Evolutionary conservation across 75 land plant genomes (phyloP).

Genomic region (Ceratopteris richardii): DNA sequence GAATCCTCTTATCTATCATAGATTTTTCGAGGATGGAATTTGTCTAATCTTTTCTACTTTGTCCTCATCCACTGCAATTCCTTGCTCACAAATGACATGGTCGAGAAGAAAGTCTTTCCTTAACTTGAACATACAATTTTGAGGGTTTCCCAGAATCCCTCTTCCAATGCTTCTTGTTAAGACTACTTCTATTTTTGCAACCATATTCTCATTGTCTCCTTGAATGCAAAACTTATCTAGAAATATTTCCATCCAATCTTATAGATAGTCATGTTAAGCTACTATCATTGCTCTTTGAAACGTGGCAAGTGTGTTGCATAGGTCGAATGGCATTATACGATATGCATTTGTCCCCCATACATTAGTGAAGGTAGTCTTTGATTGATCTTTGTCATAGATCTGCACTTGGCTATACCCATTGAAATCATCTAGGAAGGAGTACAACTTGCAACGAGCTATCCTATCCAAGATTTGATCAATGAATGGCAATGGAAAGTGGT

Average conservation of each 20-base stretch:
- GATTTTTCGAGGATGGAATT: too few relatives aligned
- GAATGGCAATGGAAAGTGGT: conserved; percentile 8
- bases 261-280: not conserved
- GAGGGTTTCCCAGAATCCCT: too few relatives aligned
- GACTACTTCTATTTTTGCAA: not conserved
- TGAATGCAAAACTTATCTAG: conserved; percentile 9
- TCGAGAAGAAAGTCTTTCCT: too few relatives aligned
- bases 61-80: not conserved
- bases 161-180: not conserved
- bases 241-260: conserved; percentile 1
- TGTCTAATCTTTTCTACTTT: too few relatives aligned
- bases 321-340: not conserved
- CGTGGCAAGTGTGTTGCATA: not conserved
- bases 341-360: not conserved
- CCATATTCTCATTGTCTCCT: not conserved
- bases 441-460: conserved; percentile 1
- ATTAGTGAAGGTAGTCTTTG: conserved; percentile 6
- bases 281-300: not conserved
- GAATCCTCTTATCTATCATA: too few relatives aligned
- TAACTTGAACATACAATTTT: too few relatives aligned
- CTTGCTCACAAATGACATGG: too few relatives aligned
- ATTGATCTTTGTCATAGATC: not conserved
- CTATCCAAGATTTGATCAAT: conserved; percentile 8
- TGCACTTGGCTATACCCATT: conserved; percentile 13
- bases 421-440: conserved; percentile 10